These are phyloP conservation scores for Colletotrichum euphorbiae DNA, from an alignment of 2,329 filamentous ascomycete species.

Conservation along the genomic window DNA sequence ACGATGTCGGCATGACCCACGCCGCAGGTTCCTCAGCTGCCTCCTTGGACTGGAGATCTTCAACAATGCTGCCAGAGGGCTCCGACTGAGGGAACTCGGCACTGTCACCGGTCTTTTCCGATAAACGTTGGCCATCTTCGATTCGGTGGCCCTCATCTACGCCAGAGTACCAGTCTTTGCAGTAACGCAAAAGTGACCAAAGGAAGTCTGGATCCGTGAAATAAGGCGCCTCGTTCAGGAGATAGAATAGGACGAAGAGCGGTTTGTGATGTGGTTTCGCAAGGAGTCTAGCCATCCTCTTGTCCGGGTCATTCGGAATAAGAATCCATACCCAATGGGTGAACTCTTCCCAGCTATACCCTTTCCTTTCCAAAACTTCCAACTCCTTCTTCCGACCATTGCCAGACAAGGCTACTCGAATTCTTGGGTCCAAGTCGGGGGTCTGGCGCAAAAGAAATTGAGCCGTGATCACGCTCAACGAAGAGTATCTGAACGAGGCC, in stretches of 20 bases:
- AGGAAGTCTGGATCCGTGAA: conserved; percentile 19
- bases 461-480: conserved; percentile 25
- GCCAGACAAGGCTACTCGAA: conserved; percentile 10
- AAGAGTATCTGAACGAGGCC: not conserved
- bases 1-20: no score
- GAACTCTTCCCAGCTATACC: conserved; percentile 2
- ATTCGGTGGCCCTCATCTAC: not conserved
- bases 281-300: conserved; percentile 26
- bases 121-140: not conserved
- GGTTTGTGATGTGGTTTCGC: conserved; percentile 24
- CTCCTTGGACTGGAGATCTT: no score
- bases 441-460: conserved; percentile 25
- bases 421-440: conserved; percentile 6
- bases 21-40: no score
- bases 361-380: not conserved
- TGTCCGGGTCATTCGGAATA: conserved; percentile 12
- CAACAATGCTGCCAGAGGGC: no score
- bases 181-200: conserved; percentile 28
- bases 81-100: no score
- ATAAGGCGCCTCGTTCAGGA: conserved; percentile 11
- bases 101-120: not conserved
- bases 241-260: conserved; percentile 31
- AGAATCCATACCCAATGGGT: conserved; percentile 32
- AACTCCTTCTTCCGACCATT: conserved; percentile 2
- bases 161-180: conserved; percentile 22